phyloP scores from a whole-genome alignment of 257 asterid genomes.

The Fraxinus cuspidata region DNA sequence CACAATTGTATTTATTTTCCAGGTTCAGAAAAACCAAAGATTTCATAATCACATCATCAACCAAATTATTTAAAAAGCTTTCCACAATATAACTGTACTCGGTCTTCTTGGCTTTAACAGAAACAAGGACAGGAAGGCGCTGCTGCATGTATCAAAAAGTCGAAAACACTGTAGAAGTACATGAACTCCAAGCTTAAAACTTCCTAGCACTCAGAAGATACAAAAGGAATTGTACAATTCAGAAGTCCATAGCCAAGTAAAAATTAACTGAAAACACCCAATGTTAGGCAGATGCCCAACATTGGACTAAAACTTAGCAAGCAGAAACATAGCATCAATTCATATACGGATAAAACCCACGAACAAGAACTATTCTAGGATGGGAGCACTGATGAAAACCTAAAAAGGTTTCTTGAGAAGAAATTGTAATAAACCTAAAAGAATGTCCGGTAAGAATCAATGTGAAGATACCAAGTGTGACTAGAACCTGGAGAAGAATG shows the following conservation, averaged over 20 bases:
- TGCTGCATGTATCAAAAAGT: not conserved
- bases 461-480: constrained; percentile 45
- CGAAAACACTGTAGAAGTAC: not conserved
- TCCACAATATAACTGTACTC: not conserved
- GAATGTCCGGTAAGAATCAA: constrained; percentile 25
- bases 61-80: not conserved
- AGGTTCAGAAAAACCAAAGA: not conserved
- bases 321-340: not conserved
- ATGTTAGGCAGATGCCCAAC: not conserved
- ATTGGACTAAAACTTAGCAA: too few species aligned
- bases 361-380: not conserved
- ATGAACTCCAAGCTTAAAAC: not conserved
- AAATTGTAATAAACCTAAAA: constrained; percentile 1
- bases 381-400: not conserved
- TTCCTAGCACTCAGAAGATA: not conserved
- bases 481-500: constrained; percentile 85
- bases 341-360: constrained; percentile 7
- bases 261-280: not conserved
- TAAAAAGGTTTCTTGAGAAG: not conserved
- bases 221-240: not conserved
- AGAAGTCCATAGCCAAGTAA: not conserved
- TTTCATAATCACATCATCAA: not conserved
- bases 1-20: too few species aligned
- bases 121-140: not conserved
- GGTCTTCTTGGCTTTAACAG: not conserved